phyloP scores from a whole-genome alignment of 2,329 filamentous ascomycete genomes.

The Colletotrichum tabaci region DNA sequence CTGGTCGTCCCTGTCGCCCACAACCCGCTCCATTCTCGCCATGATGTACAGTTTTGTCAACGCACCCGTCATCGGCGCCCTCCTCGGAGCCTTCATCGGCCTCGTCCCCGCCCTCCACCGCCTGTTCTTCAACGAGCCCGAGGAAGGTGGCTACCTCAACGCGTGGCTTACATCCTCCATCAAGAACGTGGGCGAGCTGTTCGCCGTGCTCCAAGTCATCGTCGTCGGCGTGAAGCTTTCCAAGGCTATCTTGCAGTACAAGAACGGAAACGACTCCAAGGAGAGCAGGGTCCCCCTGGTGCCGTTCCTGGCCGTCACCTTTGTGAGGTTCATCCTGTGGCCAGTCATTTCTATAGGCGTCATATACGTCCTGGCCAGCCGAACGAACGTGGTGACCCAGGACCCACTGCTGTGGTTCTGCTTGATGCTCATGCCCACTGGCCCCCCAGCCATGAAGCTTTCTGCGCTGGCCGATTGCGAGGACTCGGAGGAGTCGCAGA shows the following conservation, averaged over 20 bases:
- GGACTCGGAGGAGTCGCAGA: slow-evolving; percentile 55
- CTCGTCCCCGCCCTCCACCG: slow-evolving; percentile 71
- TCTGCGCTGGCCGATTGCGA: slow-evolving; percentile 62
- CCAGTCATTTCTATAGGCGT: slow-evolving; percentile 63
- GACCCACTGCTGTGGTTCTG: slow-evolving; percentile 79
- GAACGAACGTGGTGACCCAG: slow-evolving; percentile 63
- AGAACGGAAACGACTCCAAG: slow-evolving; percentile 50
- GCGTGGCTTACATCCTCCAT: slow-evolving; percentile 76
- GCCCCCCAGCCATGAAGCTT: slow-evolving; percentile 63
- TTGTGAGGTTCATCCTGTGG: slow-evolving; percentile 74
- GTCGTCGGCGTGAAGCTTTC: slow-evolving; percentile 78
- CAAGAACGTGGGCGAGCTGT: slow-evolving; percentile 74
- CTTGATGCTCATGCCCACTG: slow-evolving; percentile 64
- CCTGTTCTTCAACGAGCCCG: slow-evolving; percentile 71
- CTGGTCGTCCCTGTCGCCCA: slow-evolving; percentile 27
- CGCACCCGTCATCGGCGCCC: slow-evolving; percentile 72
- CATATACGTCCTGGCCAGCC: slow-evolving; percentile 68
- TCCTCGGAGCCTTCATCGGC: slow-evolving; percentile 72
- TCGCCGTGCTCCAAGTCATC: slow-evolving; percentile 76
- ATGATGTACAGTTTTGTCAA: slow-evolving; percentile 69
- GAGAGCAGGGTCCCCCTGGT: slow-evolving; percentile 54
- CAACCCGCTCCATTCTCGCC: slow-evolving; percentile 51
- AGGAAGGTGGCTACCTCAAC: slow-evolving; percentile 74
- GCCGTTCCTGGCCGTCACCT: slow-evolving; percentile 66
- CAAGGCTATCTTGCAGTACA: slow-evolving; percentile 57